These are phyloP conservation scores for Cocos nucifera DNA, from an alignment of 176 grass and related monocot species.

Conservation along the genomic window DNA sequence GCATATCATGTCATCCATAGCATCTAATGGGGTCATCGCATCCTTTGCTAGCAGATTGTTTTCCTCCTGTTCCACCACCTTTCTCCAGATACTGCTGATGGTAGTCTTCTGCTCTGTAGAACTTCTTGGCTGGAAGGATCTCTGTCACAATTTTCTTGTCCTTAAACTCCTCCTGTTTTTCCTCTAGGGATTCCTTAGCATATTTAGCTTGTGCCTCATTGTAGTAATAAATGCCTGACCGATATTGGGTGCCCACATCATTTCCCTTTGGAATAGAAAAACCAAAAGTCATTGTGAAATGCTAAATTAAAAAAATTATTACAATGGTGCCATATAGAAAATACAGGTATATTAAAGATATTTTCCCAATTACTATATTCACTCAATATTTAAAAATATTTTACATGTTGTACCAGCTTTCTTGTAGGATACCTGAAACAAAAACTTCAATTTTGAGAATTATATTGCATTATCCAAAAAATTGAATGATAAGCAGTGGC, in stretches of 20 bases:
- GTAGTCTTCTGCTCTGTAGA: conserved; percentile 75
- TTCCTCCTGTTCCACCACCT: conserved; percentile 23
- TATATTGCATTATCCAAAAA: no score
- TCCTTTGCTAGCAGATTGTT: conserved; percentile 58
- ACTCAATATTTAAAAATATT: no score
- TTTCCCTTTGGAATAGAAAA: conserved; percentile 36
- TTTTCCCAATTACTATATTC: no score
- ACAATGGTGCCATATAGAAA: no score
- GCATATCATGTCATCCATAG: conserved; percentile 47
- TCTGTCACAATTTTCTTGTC: conserved; percentile 57
- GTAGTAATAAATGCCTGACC: conserved; percentile 97
- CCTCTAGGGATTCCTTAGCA: conserved; percentile 43
- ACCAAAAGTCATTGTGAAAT: background rate
- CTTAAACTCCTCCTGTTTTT: conserved; percentile 48
- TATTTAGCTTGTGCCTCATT: conserved; percentile 53
- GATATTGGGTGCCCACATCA: conserved; percentile 86
- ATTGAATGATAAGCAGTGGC: no score
- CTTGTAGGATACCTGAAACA: no score
- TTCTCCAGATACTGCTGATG: conserved; percentile 93
- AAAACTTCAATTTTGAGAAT: no score
- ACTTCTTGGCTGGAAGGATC: conserved; percentile 61
- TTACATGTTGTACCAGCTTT: no score
- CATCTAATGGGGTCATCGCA: conserved; percentile 88
- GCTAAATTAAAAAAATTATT: no score
- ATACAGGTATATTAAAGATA: no score